Conservation (phyloP, 78 protist genomes). For the Diacronema lutheri region DNA sequence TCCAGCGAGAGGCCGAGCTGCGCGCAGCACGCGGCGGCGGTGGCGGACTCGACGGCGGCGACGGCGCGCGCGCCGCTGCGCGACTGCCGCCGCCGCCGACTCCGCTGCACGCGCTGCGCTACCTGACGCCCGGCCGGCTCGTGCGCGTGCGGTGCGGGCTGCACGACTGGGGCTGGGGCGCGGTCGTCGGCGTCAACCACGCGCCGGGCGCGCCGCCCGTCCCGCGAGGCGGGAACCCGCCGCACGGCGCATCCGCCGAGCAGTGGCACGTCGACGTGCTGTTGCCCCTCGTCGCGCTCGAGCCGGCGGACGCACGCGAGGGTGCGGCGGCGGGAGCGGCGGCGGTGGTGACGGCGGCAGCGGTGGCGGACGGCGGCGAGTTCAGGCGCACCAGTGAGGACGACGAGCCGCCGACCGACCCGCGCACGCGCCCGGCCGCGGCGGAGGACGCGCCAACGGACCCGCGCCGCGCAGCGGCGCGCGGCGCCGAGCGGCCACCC, state of each 20-base stretch:
- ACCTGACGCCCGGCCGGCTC: constrained; percentile 46
- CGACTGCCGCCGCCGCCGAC: not conserved
- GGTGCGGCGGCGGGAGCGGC: too few species aligned
- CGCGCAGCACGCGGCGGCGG: not conserved
- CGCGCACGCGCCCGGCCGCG: too few species aligned
- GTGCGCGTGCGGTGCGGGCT: not conserved
- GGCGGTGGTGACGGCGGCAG: too few species aligned
- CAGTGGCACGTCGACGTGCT: not conserved
- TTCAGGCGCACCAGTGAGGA: too few species aligned
- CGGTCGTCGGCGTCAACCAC: constrained; percentile 36
- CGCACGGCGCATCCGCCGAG: too few species aligned
- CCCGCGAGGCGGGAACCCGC: too few species aligned
- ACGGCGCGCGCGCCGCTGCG: not conserved
- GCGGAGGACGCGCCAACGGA: too few species aligned
- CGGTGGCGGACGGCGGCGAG: too few species aligned
- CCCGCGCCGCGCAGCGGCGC: too few species aligned
- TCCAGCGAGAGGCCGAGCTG: constrained; percentile 18
- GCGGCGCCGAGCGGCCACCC: not conserved
- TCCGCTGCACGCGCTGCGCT: constrained; percentile 13
- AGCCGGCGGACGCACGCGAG: too few species aligned
- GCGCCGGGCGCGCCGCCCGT: not conserved
- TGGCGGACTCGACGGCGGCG: not conserved
- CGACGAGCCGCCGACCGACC: too few species aligned
- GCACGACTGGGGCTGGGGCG: constrained; percentile 78
- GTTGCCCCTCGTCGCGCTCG: not conserved